Conservation (phyloP, 768 basidiomycete genomes). For the Amanita muscaria region DNA sequence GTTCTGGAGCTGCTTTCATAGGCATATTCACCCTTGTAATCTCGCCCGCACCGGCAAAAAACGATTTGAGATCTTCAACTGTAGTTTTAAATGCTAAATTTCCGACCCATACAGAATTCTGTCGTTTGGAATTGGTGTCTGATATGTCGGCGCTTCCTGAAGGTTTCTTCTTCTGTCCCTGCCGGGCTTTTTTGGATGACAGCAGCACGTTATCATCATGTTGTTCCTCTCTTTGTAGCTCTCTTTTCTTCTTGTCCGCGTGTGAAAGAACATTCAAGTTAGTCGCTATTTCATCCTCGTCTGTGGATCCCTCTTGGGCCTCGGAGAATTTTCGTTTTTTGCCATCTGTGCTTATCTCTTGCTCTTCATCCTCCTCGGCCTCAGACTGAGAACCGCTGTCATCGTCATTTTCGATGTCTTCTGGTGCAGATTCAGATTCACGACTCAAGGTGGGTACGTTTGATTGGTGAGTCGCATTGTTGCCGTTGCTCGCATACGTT, state of each 20-base stretch:
- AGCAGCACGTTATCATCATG: too few species aligned
- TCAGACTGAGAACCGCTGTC: background rate
- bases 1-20: slow-evolving; percentile 45
- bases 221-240: slow-evolving; percentile 21
- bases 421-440: too few species aligned
- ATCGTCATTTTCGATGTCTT: background rate
- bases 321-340: slow-evolving; percentile 3
- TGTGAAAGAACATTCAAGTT: slow-evolving; percentile 61
- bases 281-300: background rate
- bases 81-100: slow-evolving; percentile 91
- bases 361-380: background rate
- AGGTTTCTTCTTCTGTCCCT: too few species aligned
- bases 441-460: too few species aligned
- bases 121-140: slow-evolving; percentile 45
- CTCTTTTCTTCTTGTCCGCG: slow-evolving; percentile 54
- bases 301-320: background rate
- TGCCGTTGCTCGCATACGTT: too few species aligned
- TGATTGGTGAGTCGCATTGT: background rate
- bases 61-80: slow-evolving; percentile 53
- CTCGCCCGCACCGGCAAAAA: slow-evolving; percentile 57
- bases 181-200: too few species aligned
- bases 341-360: background rate
- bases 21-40: slow-evolving; percentile 85
- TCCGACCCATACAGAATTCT: slow-evolving; percentile 93
- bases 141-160: too few species aligned